Conservation (phyloP, 768 basidiomycete species). For the Termitomyces eurrhizus region DNA sequence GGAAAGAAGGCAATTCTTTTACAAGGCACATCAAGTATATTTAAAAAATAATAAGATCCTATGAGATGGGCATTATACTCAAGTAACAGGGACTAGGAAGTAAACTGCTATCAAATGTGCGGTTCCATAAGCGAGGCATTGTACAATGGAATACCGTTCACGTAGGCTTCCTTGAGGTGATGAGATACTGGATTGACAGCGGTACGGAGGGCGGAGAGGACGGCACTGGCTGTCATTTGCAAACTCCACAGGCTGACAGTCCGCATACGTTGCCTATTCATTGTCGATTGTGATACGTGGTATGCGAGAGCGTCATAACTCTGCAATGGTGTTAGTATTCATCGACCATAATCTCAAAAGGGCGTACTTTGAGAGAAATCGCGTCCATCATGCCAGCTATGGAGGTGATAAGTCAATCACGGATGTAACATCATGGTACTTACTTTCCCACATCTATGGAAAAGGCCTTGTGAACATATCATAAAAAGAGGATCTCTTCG, state of each 20-base stretch:
- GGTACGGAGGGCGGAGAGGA: conserved; percentile 72
- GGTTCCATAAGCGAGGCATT: conserved; percentile 14
- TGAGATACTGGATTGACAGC: conserved; percentile 67
- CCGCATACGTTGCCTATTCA: conserved; percentile 80
- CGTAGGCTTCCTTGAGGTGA: conserved; percentile 42
- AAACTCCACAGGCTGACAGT: conserved; percentile 93
- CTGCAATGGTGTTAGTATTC: conserved; percentile 28
- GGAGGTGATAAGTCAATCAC: conserved; percentile 5
- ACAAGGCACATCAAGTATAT: neutral
- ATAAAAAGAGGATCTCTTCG: conserved; percentile 4
- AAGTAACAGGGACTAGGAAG: neutral
- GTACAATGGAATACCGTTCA: conserved; percentile 25
- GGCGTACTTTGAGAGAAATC: conserved; percentile 72
- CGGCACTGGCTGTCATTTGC: conserved; percentile 88
- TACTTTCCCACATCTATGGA: conserved; percentile 88
- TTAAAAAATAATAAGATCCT: neutral
- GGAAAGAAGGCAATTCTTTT: neutral
- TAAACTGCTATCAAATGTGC: conserved; percentile 1
- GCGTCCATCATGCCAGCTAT: conserved; percentile 91
- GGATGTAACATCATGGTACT: neutral
- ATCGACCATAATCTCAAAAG: neutral
- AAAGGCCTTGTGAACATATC: conserved; percentile 11
- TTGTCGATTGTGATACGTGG: conserved; percentile 89
- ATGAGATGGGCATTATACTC: neutral
- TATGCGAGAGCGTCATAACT: conserved; percentile 91